These are phyloP conservation scores for Cladophialophora chaetospira DNA, from an alignment of 2,329 filamentous ascomycete genomes.

Conservation along the genomic window DNA sequence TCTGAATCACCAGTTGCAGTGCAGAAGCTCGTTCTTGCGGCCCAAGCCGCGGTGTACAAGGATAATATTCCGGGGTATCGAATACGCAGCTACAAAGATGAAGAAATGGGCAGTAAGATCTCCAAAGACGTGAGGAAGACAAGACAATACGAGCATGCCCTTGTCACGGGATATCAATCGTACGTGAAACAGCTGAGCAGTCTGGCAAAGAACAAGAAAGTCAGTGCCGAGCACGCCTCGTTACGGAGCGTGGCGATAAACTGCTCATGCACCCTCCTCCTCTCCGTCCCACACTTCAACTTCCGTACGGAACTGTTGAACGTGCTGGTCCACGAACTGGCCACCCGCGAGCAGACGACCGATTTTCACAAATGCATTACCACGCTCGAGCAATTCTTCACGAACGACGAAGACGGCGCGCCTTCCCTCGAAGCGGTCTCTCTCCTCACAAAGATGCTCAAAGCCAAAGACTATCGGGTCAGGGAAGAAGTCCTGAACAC, in stretches of 20 bases:
- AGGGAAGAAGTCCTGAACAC: slow-evolving; percentile 86
- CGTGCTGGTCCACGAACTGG: slow-evolving; percentile 82
- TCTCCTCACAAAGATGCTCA: slow-evolving; percentile 93
- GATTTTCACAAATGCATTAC: slow-evolving; percentile 77
- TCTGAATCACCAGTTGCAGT: slow-evolving; percentile 66
- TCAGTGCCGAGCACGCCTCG: slow-evolving; percentile 37
- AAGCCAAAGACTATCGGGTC: slow-evolving; percentile 76
- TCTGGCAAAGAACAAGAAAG: slow-evolving; percentile 62
- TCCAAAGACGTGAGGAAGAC: slow-evolving; percentile 88
- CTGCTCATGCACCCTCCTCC: slow-evolving; percentile 80
- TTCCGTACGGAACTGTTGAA: slow-evolving; percentile 85
- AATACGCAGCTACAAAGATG: slow-evolving; percentile 78
- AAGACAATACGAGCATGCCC: slow-evolving; percentile 80
- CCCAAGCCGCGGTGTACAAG: slow-evolving; percentile 88
- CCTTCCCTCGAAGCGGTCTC: slow-evolving; percentile 84
- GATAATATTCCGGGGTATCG: slow-evolving; percentile 96
- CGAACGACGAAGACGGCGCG: slow-evolving; percentile 84
- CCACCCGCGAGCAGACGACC: slow-evolving; percentile 68
- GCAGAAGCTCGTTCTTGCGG: slow-evolving; percentile 81
- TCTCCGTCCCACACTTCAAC: slow-evolving; percentile 92
- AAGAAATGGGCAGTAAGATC: slow-evolving; percentile 73
- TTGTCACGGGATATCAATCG: slow-evolving; percentile 79
- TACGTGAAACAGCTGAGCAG: slow-evolving; percentile 77
- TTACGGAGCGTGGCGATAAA: slow-evolving; percentile 76
- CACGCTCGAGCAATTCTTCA: slow-evolving; percentile 79